phyloP scores from a whole-genome alignment of 306 rosid species.

The Pyrus bretschneideri region DNA sequence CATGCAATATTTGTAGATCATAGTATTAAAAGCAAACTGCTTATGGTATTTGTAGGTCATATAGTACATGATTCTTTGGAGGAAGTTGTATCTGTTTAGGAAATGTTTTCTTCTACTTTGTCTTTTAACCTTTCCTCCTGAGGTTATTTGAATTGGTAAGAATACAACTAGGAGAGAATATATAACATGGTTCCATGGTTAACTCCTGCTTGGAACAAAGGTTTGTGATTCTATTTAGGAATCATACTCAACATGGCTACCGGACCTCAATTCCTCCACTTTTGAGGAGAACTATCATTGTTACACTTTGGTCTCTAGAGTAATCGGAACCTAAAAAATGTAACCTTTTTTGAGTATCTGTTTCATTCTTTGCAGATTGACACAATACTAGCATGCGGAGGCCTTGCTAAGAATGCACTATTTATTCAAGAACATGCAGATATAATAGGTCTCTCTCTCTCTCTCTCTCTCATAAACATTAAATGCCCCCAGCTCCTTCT shows the following conservation, averaged over 20 bases:
- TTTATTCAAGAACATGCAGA: slow-evolving; percentile 95
- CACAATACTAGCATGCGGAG: slow-evolving; percentile 93
- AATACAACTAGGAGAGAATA: background rate
- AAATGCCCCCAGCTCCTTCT: background rate
- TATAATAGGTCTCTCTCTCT: slow-evolving; percentile 54
- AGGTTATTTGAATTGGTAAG: background rate
- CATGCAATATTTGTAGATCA: background rate
- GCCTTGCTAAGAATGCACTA: slow-evolving; percentile 75
- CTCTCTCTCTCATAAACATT: background rate
- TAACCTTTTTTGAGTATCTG: slow-evolving; percentile 1
- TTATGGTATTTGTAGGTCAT: background rate
- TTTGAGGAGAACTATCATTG: no score
- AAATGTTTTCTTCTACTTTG: background rate
- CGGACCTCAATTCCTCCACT: no score
- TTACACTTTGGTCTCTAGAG: no score
- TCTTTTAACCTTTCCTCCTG: background rate
- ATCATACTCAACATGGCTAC: background rate
- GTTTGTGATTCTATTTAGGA: background rate
- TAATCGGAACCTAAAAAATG: background rate
- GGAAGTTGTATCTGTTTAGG: background rate
- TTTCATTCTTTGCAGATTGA: slow-evolving; percentile 47
- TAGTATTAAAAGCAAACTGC: background rate
- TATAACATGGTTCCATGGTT: background rate
- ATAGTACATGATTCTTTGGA: background rate
- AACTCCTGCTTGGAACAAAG: background rate